phyloP scores from a whole-genome alignment of 805 yeast species.

The Groenewaldozyma salmanticensis region DNA sequence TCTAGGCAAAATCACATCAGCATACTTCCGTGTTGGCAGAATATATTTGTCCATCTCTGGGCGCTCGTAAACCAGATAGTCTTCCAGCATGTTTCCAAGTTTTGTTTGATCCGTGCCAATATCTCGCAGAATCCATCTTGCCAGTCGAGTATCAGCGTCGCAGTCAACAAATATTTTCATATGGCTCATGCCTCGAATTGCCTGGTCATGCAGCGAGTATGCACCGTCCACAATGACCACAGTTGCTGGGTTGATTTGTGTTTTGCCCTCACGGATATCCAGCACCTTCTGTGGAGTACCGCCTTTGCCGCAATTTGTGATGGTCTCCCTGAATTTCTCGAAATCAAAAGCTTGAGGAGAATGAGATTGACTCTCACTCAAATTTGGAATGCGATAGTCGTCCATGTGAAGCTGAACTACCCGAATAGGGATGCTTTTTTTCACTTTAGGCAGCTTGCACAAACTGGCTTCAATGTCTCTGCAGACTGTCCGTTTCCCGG shows the following conservation, averaged over 20 bases:
- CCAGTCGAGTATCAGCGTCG: slow-evolving; percentile 75
- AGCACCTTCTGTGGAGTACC: background rate
- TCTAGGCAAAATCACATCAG: slow-evolving; percentile 66
- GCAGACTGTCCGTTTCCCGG: slow-evolving; percentile 39
- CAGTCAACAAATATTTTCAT: slow-evolving; percentile 70
- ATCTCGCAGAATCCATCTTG: slow-evolving; percentile 49
- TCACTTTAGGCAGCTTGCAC: slow-evolving; percentile 16
- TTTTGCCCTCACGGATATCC: background rate
- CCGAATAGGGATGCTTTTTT: slow-evolving; percentile 17
- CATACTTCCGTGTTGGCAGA: slow-evolving; percentile 51
- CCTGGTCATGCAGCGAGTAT: slow-evolving; percentile 63
- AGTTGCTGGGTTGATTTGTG: slow-evolving; percentile 6
- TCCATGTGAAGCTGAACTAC: slow-evolving; percentile 36
- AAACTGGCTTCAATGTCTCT: slow-evolving; percentile 29
- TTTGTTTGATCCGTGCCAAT: slow-evolving; percentile 17
- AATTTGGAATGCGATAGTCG: slow-evolving; percentile 22
- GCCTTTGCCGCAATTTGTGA: slow-evolving; percentile 6
- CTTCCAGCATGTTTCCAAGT: slow-evolving; percentile 27
- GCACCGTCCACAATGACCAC: slow-evolving; percentile 38
- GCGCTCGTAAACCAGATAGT: slow-evolving; percentile 48
- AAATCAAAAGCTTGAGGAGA: slow-evolving; percentile 29
- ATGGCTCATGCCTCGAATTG: slow-evolving; percentile 45
- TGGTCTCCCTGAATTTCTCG: slow-evolving; percentile 17
- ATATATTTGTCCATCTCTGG: slow-evolving; percentile 61
- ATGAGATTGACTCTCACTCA: slow-evolving; percentile 9